phyloP scores from a whole-genome alignment of 228 moss, liverwort and hornwort genomes.

The Sphagnum magellanicum region DNA sequence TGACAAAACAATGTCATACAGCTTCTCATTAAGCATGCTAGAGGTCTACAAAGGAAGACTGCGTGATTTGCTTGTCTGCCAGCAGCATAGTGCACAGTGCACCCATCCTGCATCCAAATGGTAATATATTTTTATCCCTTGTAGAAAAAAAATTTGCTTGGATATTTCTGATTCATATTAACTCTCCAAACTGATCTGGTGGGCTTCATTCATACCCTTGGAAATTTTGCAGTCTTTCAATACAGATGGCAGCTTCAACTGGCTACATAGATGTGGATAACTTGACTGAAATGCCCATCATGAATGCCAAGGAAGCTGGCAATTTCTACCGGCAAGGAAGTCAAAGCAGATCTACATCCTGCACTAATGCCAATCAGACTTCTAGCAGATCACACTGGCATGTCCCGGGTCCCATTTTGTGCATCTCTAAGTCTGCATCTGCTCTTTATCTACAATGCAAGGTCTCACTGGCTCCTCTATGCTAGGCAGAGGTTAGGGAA shows the following conservation, averaged over 20 bases:
- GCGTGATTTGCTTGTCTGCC: conserved; percentile 36
- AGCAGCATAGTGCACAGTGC: conserved; percentile 25
- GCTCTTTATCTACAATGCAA: no score
- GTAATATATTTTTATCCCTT: conserved; percentile 6
- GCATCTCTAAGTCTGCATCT: no score
- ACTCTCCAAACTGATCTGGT: no score
- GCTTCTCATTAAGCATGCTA: conserved; percentile 60
- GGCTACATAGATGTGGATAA: conserved; percentile 59
- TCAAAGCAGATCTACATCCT: conserved; percentile 46
- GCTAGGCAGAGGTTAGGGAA: no score
- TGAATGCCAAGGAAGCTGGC: conserved; percentile 39
- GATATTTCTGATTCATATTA: no score
- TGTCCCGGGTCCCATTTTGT: neutral
- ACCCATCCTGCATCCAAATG: conserved; percentile 27
- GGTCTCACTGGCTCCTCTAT: no score
- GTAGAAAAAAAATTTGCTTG: no score
- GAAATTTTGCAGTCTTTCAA: conserved; percentile 27
- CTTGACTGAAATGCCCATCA: conserved; percentile 40
- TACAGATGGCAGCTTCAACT: conserved; percentile 51
- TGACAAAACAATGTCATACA: conserved; percentile 34
- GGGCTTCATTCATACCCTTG: no score
- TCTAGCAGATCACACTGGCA: conserved; percentile 68
- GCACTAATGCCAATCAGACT: conserved; percentile 51
- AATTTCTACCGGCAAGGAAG: conserved; percentile 39
- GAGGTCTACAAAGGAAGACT: conserved; percentile 62